Evolutionary conservation across 2,329 filamentous ascomycete genomes (phyloP), one percentile per base, ranked within the genome.

Genomic region (Hypoxylon sp.): DNA sequence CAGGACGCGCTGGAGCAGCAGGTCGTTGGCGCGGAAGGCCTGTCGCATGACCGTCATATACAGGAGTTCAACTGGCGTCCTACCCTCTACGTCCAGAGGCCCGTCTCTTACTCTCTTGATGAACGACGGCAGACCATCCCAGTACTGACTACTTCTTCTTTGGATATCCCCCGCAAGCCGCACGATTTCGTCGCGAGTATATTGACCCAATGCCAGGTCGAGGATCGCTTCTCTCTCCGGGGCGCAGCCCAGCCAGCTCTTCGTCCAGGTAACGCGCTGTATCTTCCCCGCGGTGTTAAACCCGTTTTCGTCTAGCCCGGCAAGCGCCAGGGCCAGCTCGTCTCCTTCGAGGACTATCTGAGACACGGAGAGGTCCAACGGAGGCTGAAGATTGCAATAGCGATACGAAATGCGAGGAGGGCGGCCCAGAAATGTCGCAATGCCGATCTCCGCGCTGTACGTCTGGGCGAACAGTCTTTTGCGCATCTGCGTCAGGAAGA

Each of bases 181-280:
- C 4, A 73, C 58, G 13, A 74, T 68, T 56, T 78, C 75, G 15
- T 78, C 74, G 24, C 69, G 67, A 0, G 71, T 73, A 44, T 76
- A 75, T 8, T 71, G 61, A 1, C 71, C 71, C 1, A 78, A 56
- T 3, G 76, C 72, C 26, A 78, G 65, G 59, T 78, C 75, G 56
- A 78, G 68, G 19, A 77, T 71, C n/a, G 77, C 76, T 64, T 77
- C 76, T n/a, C 76, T 70, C 4, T 53, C 56, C 0, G 67, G 68
- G 15, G 71, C 67, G 22, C 73, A 72, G 5, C 67, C 66, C 17
- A 72, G 44, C 69, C 72, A 75, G 1, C 62, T 61, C 17, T 72
- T 71, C 56, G 70, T 47, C 65, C 68, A 74, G 8, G 72, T 74
- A 1, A 66, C 65, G 6, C 71, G 66, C 19, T 65, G 62, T 41